Evolutionary conservation across 805 yeast species (phyloP).

Genomic region (Deakozyma indianensis): DNA sequence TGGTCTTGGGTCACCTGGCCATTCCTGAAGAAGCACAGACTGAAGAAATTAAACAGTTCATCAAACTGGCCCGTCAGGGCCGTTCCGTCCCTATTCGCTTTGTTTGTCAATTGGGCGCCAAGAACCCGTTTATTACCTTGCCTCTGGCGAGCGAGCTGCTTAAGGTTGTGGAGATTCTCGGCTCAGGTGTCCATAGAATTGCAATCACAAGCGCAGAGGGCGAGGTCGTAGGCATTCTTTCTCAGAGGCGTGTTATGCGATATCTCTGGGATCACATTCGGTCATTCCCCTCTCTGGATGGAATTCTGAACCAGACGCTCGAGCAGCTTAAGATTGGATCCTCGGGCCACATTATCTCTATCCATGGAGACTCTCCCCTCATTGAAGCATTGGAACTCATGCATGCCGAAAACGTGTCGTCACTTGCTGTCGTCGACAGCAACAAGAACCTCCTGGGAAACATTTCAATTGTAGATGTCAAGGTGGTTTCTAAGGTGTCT

Average conservation of each 20-base stretch:
- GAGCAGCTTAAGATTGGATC: slow-evolving; percentile 65
- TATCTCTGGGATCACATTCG: slow-evolving; percentile 90
- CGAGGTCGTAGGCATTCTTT: slow-evolving; percentile 65
- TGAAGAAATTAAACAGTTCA: slow-evolving; percentile 25
- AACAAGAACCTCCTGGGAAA: slow-evolving; percentile 70
- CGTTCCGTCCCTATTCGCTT: slow-evolving; percentile 85
- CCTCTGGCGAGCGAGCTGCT: slow-evolving; percentile 46
- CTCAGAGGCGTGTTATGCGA: slow-evolving; percentile 77
- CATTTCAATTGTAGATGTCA: slow-evolving; percentile 88
- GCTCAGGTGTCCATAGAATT: slow-evolving; percentile 91
- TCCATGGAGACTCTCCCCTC: slow-evolving; percentile 74
- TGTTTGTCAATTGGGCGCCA: slow-evolving; percentile 71
- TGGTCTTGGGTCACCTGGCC: slow-evolving; percentile 63
- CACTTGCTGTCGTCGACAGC: slow-evolving; percentile 84
- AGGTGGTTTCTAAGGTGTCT: slow-evolving; percentile 73
- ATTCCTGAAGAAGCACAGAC: slow-evolving; percentile 22
- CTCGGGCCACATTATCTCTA: slow-evolving; percentile 52
- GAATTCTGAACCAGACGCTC: slow-evolving; percentile 46
- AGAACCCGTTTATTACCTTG: slow-evolving; percentile 75
- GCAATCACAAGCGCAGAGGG: slow-evolving; percentile 51
- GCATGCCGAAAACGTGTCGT: slow-evolving; percentile 73
- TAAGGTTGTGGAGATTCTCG: slow-evolving; percentile 70
- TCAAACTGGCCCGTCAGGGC: slow-evolving; percentile 61
- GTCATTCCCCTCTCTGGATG: slow-evolving; percentile 65
- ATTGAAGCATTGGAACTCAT: slow-evolving; percentile 77